Conservation (phyloP, 495 filamentous ascomycete genomes). For the Penicillium chermesinum region DNA sequence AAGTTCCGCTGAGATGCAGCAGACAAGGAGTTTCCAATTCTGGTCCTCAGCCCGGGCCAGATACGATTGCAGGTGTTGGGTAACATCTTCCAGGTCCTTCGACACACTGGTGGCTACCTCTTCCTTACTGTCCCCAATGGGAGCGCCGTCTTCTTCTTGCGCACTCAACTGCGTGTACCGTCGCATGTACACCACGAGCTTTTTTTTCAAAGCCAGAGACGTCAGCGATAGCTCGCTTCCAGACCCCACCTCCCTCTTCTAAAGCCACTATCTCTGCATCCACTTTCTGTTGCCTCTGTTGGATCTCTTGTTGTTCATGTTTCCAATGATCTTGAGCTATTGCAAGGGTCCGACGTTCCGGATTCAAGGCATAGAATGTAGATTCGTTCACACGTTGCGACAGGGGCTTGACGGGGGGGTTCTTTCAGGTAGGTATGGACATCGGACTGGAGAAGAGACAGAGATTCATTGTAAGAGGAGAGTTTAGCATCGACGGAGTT, state of each 20-base stretch:
- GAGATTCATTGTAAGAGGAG: slow-evolving; percentile 53
- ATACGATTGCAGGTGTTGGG: slow-evolving; percentile 32
- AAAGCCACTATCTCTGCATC: slow-evolving; percentile 68
- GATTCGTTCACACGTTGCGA: slow-evolving; percentile 20
- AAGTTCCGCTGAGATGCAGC: slow-evolving; percentile 81
- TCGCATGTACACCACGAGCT: slow-evolving; percentile 53
- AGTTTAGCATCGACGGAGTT: slow-evolving; percentile 59
- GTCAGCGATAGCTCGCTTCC: slow-evolving; percentile 63
- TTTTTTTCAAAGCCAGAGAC: slow-evolving; percentile 65
- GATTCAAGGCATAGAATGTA: slow-evolving; percentile 51
- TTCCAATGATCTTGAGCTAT: slow-evolving; percentile 77
- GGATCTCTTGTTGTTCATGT: slow-evolving; percentile 54
- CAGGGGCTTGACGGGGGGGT: slow-evolving; percentile 44
- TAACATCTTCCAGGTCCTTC: slow-evolving; percentile 39
- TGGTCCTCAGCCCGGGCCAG: slow-evolving; percentile 42
- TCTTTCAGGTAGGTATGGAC: slow-evolving; percentile 37
- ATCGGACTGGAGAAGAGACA: slow-evolving; percentile 52
- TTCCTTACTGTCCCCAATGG: slow-evolving; percentile 15
- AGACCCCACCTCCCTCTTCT: slow-evolving; percentile 77
- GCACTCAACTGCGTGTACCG: slow-evolving; percentile 25
- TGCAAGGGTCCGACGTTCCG: slow-evolving; percentile 64
- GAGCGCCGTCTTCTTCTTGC: slow-evolving; percentile 11
- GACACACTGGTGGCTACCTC: slow-evolving; percentile 34
- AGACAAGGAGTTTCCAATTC: slow-evolving; percentile 84
- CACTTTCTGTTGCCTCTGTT: slow-evolving; percentile 53